These are phyloP conservation scores for Aspergillus chevalieri DNA, from an alignment of 2,329 filamentous ascomycete genomes.

Conservation along the genomic window DNA sequence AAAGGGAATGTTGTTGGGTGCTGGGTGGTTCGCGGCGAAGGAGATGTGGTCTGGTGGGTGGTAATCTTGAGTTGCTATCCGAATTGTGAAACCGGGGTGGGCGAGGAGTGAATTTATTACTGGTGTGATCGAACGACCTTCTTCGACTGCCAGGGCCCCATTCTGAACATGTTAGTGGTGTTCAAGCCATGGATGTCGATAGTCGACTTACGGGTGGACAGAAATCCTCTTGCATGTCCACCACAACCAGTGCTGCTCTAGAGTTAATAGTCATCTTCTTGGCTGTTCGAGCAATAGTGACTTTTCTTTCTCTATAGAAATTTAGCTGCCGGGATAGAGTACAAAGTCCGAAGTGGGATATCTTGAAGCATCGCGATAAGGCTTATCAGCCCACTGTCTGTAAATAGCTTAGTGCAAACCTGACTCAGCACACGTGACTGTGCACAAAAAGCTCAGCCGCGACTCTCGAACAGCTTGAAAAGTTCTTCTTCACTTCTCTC, in stretches of 20 bases:
- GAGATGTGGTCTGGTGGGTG: slow-evolving; percentile 80
- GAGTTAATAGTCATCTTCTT: background rate
- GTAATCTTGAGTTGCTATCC: slow-evolving; percentile 86
- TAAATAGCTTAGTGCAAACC: background rate
- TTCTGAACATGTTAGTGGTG: slow-evolving; percentile 46
- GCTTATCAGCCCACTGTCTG: too few species aligned
- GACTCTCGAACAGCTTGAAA: background rate
- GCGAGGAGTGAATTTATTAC: slow-evolving; percentile 68
- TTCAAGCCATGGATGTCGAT: background rate
- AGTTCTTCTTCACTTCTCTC: slow-evolving; percentile 8
- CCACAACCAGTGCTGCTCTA: slow-evolving; percentile 56
- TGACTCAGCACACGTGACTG: background rate
- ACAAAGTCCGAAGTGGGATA: too few species aligned
- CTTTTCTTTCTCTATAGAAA: too few species aligned
- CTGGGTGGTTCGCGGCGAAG: slow-evolving; percentile 72
- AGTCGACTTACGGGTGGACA: slow-evolving; percentile 67
- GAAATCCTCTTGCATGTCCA: slow-evolving; percentile 93
- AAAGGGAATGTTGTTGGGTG: slow-evolving; percentile 61
- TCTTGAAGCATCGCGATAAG: background rate
- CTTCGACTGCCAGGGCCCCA: slow-evolving; percentile 75
- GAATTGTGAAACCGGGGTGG: slow-evolving; percentile 61
- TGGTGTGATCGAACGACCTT: slow-evolving; percentile 64
- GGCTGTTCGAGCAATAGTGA: background rate
- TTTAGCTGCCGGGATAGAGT: too few species aligned
- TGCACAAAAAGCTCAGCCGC: background rate